Evolutionary conservation across 768 basidiomycete genomes (phyloP).

Genomic region (Erythrobasidium yunnanense): DNA sequence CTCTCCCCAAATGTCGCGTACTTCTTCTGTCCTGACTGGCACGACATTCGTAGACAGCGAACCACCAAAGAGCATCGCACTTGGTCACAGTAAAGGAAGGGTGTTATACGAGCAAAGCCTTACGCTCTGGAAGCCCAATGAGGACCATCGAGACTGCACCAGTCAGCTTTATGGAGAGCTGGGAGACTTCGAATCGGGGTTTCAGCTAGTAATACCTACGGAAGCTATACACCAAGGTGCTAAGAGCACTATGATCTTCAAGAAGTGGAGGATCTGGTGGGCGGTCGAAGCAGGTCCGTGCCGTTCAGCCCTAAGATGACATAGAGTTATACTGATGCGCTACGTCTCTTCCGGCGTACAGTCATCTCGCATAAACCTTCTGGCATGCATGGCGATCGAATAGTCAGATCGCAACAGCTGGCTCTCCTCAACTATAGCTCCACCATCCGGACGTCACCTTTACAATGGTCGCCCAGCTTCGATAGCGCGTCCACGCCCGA

Average conservation of each 20-base stretch:
- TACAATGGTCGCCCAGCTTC: slow-evolving; percentile 8
- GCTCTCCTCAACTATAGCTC: slow-evolving; percentile 61
- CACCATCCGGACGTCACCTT: slow-evolving; percentile 41
- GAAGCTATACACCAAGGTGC: slow-evolving; percentile 41
- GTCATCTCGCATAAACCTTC: slow-evolving; percentile 61
- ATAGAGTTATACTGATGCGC: neutral
- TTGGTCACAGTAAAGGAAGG: neutral
- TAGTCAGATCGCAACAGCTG: slow-evolving; percentile 61
- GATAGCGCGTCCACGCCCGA: neutral
- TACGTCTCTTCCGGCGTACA: slow-evolving; percentile 35
- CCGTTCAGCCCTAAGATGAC: slow-evolving; percentile 28
- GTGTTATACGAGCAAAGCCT: slow-evolving; percentile 14
- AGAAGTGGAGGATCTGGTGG: slow-evolving; percentile 71
- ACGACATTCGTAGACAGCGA: no score
- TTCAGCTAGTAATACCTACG: slow-evolving; percentile 58
- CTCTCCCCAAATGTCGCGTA: no score
- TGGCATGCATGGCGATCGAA: slow-evolving; percentile 56
- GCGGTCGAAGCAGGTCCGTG: slow-evolving; percentile 65
- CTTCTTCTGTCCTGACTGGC: no score
- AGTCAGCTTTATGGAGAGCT: slow-evolving; percentile 53
- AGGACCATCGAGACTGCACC: slow-evolving; percentile 27
- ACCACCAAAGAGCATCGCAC: no score
- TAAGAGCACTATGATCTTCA: slow-evolving; percentile 58
- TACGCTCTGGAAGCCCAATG: neutral
- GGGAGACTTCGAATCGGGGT: slow-evolving; percentile 58